Evolutionary conservation across 768 basidiomycete species (phyloP).

Genomic region (Tricholoma furcatifolium): DNA sequence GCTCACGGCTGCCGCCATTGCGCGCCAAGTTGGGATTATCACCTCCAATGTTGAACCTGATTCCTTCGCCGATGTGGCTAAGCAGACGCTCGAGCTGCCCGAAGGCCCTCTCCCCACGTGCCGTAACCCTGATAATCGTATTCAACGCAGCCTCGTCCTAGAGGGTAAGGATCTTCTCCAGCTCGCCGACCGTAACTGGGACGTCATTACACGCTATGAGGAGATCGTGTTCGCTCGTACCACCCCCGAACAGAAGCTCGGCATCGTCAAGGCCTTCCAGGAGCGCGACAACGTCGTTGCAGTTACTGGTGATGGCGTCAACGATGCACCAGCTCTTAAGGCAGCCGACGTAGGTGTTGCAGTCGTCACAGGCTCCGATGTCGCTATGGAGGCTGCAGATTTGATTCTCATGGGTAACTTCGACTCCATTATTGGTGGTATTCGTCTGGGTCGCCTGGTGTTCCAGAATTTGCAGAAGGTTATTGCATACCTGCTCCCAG

Average conservation of each 20-base stretch:
- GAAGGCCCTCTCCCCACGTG: too few species aligned
- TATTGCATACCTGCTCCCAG: constrained; percentile 41
- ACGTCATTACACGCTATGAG: constrained; percentile 34
- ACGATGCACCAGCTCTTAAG: constrained; percentile 50
- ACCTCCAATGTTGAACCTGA: constrained; percentile 25
- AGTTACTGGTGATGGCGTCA: constrained; percentile 56
- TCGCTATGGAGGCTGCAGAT: constrained; percentile 53
- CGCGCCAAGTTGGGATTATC: constrained; percentile 41
- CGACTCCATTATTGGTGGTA: constrained; percentile 53
- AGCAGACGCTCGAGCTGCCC: too few species aligned
- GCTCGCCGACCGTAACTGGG: constrained; percentile 35
- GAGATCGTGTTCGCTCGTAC: constrained; percentile 53
- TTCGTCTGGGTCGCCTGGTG: constrained; percentile 55
- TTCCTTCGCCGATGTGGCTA: too few species aligned
- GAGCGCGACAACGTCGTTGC: constrained; percentile 46
- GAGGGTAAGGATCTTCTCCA: constrained; percentile 42
- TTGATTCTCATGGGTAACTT: constrained; percentile 43
- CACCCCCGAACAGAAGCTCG: constrained; percentile 55
- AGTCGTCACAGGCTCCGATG: constrained; percentile 40
- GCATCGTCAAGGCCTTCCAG: constrained; percentile 54
- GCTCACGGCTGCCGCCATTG: constrained; percentile 50
- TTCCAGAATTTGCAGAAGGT: constrained; percentile 59
- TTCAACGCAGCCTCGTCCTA: constrained; percentile 35
- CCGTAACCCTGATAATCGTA: constrained; percentile 26
- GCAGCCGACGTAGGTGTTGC: constrained; percentile 55